Evolutionary conservation across 352 stramenopile species (phyloP), one percentile per base, ranked within the genome.

Genomic region (Pythium rishiriense): DNA sequence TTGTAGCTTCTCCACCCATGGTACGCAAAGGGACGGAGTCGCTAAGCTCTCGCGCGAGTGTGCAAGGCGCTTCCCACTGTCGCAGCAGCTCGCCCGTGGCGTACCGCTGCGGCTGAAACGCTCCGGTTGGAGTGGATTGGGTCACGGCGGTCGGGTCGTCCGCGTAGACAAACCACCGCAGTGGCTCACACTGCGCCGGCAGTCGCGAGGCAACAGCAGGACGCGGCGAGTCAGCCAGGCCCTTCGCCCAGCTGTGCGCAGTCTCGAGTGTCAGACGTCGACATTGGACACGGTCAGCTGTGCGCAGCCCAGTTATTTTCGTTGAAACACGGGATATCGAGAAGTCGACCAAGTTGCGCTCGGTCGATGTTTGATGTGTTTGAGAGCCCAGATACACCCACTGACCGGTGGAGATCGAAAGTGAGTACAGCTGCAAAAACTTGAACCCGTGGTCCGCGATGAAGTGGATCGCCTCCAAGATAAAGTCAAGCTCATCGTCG

Each of bases 371-470:
- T 17, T 43, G 14, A 17, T 43, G 9, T 4, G 12, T 5, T n/a
- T 6, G 8, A 6, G 37, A 17, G 7, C 14, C 37, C 14, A 12
- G 19, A 17, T 43, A 6, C 6, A 43, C 37, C 37, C 37, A 43
- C 37, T 43, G 37, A 17, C 37, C 37, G 14, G 37, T 43, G 9
- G 37, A 43, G 2, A 43, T 17, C 3, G 3, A 97, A 65, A 96
- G 97, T 42, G 62, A 64, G 74, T 99, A 99, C 48, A 93, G 76
- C 19, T 86, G 89, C 47, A 99, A 77, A 17, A 98, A 89, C 26
- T 84, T 84, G 76, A 78, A 95, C 33, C 88, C 96, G 68, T 98
- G 60, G 35, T 86, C 81, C 0, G 91, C 85, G 22, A 98, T 85
- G 71, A 96, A 98, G 28, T 87, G 74, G 24, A 99, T 69, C 9